Percentiles rank a stretch among this genome's conserved stretches.
These are phyloP conservation scores for Cyberlindnera japonica DNA, from an alignment of 805 yeast genomes.

Conservation along the genomic window DNA sequence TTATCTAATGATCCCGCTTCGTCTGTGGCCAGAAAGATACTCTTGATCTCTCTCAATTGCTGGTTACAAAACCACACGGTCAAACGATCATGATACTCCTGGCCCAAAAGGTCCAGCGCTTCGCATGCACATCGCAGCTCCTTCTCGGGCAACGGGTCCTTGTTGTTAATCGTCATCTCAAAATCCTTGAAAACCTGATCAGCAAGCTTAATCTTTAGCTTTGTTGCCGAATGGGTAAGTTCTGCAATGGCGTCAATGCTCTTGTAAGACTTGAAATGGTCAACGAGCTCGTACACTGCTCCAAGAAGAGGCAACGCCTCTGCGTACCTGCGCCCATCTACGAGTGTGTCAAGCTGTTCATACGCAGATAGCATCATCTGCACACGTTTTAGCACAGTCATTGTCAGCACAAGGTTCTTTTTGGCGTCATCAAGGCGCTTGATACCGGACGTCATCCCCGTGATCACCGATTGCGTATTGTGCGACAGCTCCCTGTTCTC, in stretches of 20 bases:
- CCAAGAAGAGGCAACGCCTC: conserved; percentile 60
- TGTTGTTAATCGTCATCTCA: conserved; percentile 43
- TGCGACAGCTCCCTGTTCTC: conserved; percentile 46
- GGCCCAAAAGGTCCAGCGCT: conserved; percentile 62
- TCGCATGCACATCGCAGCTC: conserved; percentile 62
- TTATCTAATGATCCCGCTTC: conserved; percentile 96
- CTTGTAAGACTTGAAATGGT: conserved; percentile 73
- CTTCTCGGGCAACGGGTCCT: conserved; percentile 22
- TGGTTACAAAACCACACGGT: conserved; percentile 68
- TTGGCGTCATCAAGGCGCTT: conserved; percentile 78
- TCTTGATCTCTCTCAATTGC: conserved; percentile 67
- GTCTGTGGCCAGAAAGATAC: conserved; percentile 73
- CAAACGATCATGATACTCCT: conserved; percentile 53
- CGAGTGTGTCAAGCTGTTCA: conserved; percentile 49
- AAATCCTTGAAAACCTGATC: conserved; percentile 75
- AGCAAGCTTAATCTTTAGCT: conserved; percentile 55
- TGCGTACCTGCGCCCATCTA: conserved; percentile 41
- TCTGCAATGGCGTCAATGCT: conserved; percentile 77
- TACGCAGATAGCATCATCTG: conserved; percentile 82
- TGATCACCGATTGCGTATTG: conserved; percentile 58
- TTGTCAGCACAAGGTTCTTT: conserved; percentile 74
- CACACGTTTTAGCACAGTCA: conserved; percentile 81
- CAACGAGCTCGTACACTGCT: conserved; percentile 70
- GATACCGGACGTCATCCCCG: conserved; percentile 71
- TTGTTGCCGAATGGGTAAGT: conserved; percentile 54